Base-by-base conservation (phyloP, 2,329 filamentous ascomycete genomes). In the Drechslerella dactyloides region DNA sequence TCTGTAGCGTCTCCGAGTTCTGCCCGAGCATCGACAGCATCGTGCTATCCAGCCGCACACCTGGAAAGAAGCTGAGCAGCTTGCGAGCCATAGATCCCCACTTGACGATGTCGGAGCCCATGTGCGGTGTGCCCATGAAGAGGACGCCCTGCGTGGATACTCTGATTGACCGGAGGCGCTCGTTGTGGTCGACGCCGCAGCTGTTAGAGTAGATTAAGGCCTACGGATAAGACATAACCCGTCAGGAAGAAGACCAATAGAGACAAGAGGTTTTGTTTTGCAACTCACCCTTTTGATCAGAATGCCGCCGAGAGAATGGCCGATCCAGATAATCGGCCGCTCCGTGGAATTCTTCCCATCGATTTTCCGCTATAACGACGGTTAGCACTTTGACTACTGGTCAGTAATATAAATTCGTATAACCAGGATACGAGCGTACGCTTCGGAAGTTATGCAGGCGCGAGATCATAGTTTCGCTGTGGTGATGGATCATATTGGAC, bases 61-160 rank as follows among this genome's bases (percentile, higher is more conserved):
- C 80, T 0, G 89, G 88, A 15, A 90, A 82, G 0, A 85, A 84
- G 59, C 85, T 84, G 56, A 86, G 86, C 82, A 91, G 89, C 74
- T 83, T 84, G 78, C 91, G 88, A 35, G 91, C 80, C 61, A 89
- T 81, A 10, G 84, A 80, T 0, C 86, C 89, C 88, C 88, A 90
- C 75, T 85, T 84, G 0, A 89, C 89, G 1, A 87, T 80, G 73
- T 87, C 87, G 1, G 88, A 86, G 7, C 89, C 89, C 17, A 84
- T 85, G 78, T 92, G 90, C 5, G 90, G 90, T 13, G 90, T 93
- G 13, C 89, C 90, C 27, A 93, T 82, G 78, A 93, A 93, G 35
- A 92, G 82, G 65, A 92, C 85, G 23, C 87, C 90, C 76, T 88
- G 92, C 0, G 90, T 92, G 0, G 74, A 75, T 30, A 75, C 74